phyloP scores from a whole-genome alignment of 495 filamentous ascomycete genomes.

The Podospora conica region DNA sequence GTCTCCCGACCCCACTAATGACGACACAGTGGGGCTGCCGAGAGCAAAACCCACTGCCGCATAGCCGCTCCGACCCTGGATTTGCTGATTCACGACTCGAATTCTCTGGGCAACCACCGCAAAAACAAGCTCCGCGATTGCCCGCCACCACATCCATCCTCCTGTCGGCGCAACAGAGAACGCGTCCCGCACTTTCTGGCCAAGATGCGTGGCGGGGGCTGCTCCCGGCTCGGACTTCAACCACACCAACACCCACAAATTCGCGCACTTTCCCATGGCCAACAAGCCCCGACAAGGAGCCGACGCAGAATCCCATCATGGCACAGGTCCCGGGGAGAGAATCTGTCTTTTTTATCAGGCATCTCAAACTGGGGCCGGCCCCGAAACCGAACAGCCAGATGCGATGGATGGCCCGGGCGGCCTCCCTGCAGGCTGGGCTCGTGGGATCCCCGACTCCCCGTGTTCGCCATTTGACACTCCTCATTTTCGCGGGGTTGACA shows the following conservation, averaged over 20 bases:
- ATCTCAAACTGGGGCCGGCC: not conserved
- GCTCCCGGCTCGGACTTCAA: not conserved
- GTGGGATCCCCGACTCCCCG: too few species aligned
- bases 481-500: not conserved
- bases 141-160: not conserved
- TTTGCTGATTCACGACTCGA: not conserved
- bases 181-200: not conserved
- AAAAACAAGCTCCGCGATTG: not conserved
- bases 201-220: not conserved
- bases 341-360: not conserved
- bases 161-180: not conserved
- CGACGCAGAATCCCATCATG: not conserved
- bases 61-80: not conserved
- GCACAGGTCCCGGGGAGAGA: not conserved
- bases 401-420: not conserved
- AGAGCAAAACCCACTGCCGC: not conserved
- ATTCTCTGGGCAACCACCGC: not conserved
- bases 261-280: not conserved
- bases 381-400: not conserved
- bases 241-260: not conserved
- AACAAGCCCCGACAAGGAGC: not conserved
- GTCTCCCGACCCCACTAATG: conserved; percentile 1
- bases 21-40: conserved; percentile 2
- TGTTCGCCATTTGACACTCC: not conserved
- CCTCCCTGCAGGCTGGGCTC: too few species aligned